phyloP scores from a whole-genome alignment of 805 yeast species.

The Kazachstania martiniae region DNA sequence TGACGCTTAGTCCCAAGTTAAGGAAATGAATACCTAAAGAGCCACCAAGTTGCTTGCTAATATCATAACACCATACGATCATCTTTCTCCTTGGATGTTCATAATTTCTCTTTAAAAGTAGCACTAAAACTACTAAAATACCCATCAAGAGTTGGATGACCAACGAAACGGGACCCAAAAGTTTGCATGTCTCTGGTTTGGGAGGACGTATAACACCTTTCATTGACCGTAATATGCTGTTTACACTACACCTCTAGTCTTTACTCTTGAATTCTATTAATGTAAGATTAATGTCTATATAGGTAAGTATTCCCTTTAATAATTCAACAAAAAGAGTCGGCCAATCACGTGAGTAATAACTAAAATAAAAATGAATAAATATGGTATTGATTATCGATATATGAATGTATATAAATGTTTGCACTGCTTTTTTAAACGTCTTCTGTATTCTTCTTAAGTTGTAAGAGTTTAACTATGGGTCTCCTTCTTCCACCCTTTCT shows the following conservation, averaged over 20 bases:
- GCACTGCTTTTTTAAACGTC: no score
- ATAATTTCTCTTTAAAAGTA: conserved; percentile 62
- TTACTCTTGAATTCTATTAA: no score
- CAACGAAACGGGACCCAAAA: conserved; percentile 80
- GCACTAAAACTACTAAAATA: conserved; percentile 56
- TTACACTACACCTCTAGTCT: no score
- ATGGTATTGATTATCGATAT: no score
- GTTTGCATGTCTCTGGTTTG: conserved; percentile 35
- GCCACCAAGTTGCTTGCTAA: conserved; percentile 80
- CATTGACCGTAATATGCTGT: no score
- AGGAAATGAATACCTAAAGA: conserved; percentile 75
- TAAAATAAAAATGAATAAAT: no score
- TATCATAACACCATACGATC: conserved; percentile 84
- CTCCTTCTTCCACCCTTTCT: conserved; percentile 23
- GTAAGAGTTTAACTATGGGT: conserved; percentile 20
- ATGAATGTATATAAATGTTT: no score
- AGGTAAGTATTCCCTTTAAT: no score
- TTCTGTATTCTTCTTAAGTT: conserved; percentile 8
- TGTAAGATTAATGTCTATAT: no score
- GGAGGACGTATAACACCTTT: conserved; percentile 1
- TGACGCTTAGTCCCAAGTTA: conserved; percentile 60
- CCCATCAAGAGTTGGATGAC: conserved; percentile 72
- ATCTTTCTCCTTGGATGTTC: conserved; percentile 84
- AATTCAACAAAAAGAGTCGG: no score
- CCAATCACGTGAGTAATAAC: no score